phyloP scores from a whole-genome alignment of 331 rosid genomes.

The Rhamnella rubrinervis region DNA sequence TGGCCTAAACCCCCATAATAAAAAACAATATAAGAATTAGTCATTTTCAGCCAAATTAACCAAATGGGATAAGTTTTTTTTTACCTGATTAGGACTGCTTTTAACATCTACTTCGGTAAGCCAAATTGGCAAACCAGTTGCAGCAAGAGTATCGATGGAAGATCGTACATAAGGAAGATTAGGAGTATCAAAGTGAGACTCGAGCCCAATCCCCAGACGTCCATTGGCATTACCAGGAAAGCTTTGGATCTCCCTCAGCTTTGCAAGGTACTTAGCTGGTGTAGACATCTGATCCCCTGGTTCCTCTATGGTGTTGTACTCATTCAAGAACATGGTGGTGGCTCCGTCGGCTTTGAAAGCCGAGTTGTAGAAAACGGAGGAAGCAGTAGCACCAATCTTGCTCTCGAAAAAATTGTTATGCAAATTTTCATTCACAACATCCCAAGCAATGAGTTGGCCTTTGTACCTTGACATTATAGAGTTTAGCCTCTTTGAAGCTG shows the following conservation, averaged over 20 bases:
- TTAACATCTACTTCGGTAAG: constrained; percentile 71
- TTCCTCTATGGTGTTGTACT: constrained; percentile 65
- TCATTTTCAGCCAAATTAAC: neutral
- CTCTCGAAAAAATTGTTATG: constrained; percentile 51
- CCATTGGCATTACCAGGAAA: constrained; percentile 20
- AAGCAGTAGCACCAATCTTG: constrained; percentile 39
- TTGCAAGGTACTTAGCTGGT: constrained; percentile 49
- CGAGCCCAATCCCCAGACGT: constrained; percentile 58
- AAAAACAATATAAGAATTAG: neutral
- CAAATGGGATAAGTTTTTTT: neutral
- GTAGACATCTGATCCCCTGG: constrained; percentile 29
- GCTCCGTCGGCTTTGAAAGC: constrained; percentile 38
- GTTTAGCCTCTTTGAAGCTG: constrained; percentile 33
- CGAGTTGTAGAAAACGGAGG: constrained; percentile 28
- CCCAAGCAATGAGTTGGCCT: constrained; percentile 68
- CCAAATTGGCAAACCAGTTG: constrained; percentile 64
- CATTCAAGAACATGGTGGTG: constrained; percentile 60
- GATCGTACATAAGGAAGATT: constrained; percentile 64
- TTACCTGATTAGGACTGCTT: constrained; percentile 47
- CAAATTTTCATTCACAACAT: constrained; percentile 73
- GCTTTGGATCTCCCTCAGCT: constrained; percentile 38
- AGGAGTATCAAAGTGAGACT: constrained; percentile 62
- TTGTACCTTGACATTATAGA: constrained; percentile 54
- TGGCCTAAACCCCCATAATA: constrained; percentile 29
- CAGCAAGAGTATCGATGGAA: constrained; percentile 60